Base-by-base conservation (phyloP, 768 basidiomycete genomes). In the Termitomyces sp. region DNA sequence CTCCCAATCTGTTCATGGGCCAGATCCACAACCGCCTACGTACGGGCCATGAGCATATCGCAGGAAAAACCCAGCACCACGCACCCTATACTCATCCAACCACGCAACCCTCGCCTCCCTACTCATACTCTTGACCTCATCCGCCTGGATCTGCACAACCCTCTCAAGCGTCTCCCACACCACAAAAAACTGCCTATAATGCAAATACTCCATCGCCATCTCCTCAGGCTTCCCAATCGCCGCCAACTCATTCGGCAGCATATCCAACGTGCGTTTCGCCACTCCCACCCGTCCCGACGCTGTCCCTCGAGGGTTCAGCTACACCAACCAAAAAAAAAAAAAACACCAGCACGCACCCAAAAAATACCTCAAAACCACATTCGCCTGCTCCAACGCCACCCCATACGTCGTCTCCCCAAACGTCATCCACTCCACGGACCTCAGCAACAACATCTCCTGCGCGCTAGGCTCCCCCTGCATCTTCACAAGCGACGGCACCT, bases 351-450 rank as follows among this genome's bases (percentile, higher is more conserved):
- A 52, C 84, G 29, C 64, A 94, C 95, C 85, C 22, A 98, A 80
- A 76, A 97, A 91, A 66, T 93, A 94, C 15, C 95, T 85, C 53
- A 94, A 66, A 55, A 97, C 89, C 38, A 89, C 86, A 54, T 95
- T 95, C 1, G 91, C 86, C 63, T 94, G 91, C 63, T 89, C 84
- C 9, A 98, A 72, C 0, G 94, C 95, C 6, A 85, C 85, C 11
- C 77, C 72, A 58, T 87, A 85, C 1, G 95, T 98, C 5, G 78
- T 72, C 31, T 84, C 81, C 60, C 79, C 75, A 66, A 90, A 89
- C 0, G 84, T 88, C 49, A 95, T 89, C 96, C 96, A 99, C 64
- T 98, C 95, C 46, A 98, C 86, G 0, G 91, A 90, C 18, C 94
- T 83, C 29, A 96, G 77, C 7, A 98, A 75, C 45, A 89, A 67